Conservation (phyloP, 2,329 filamentous ascomycete species). For the Penicillium occitanis region DNA sequence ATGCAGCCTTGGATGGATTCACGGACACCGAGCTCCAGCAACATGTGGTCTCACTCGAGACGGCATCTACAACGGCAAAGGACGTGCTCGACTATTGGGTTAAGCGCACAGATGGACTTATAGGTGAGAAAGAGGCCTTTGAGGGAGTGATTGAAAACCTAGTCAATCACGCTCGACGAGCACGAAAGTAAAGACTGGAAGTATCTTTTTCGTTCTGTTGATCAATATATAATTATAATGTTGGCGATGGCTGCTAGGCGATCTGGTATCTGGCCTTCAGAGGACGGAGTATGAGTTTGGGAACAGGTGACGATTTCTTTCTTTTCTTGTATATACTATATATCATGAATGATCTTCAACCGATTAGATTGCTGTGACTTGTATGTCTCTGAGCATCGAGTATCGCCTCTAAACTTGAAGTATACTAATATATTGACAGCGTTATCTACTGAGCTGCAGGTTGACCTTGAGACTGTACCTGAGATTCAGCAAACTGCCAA, state of each 20-base stretch:
- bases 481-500: slow-evolving; percentile 1
- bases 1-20: slow-evolving; percentile 76
- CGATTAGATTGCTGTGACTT: no score
- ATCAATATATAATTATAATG: slow-evolving; percentile 7
- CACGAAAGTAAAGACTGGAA: slow-evolving; percentile 64
- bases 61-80: slow-evolving; percentile 68
- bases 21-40: slow-evolving; percentile 71
- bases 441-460: neutral
- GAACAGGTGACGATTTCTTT: slow-evolving; percentile 1
- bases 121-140: slow-evolving; percentile 89
- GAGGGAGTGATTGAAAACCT: slow-evolving; percentile 96
- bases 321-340: slow-evolving; percentile 16
- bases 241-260: neutral
- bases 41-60: slow-evolving; percentile 69
- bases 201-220: neutral
- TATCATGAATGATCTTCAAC: neutral
- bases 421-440: neutral
- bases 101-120: slow-evolving; percentile 77
- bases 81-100: slow-evolving; percentile 86
- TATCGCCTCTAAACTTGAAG: no score
- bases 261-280: slow-evolving; percentile 7
- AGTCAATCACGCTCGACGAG: slow-evolving; percentile 84
- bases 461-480: neutral
- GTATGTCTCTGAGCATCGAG: no score
- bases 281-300: neutral